These are phyloP conservation scores for Parietaria judaica DNA, from an alignment of 306 rosid species.

Conservation along the genomic window DNA sequence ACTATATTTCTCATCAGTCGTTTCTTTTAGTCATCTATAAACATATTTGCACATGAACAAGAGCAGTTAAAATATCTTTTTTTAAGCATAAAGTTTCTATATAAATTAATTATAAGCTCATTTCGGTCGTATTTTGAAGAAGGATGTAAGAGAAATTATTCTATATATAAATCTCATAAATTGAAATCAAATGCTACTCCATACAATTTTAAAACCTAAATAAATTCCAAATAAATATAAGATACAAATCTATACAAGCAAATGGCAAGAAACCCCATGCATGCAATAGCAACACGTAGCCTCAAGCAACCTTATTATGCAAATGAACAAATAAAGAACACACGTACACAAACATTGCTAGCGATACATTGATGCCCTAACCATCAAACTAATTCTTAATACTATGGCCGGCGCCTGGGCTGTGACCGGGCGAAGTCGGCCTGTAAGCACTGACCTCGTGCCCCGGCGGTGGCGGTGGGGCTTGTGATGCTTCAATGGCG, in stretches of 20 bases:
- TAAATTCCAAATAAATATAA: too few relatives aligned
- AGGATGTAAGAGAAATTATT: too few relatives aligned
- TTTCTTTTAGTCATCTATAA: too few relatives aligned
- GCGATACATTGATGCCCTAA: slow-evolving; percentile 17
- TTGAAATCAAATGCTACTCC: too few relatives aligned
- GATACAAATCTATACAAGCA: too few relatives aligned
- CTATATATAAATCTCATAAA: too few relatives aligned
- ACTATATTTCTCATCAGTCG: too few relatives aligned
- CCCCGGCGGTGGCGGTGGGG: slow-evolving; percentile 14
- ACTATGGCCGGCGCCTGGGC: slow-evolving; percentile 67
- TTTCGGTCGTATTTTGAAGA: too few relatives aligned
- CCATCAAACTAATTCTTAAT: slow-evolving; percentile 20
- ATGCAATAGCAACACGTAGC: neutral
- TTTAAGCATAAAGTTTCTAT: too few relatives aligned
- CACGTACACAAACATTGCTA: neutral
- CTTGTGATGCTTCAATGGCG: slow-evolving; percentile 11
- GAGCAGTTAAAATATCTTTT: too few relatives aligned
- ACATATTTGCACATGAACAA: too few relatives aligned
- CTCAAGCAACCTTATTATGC: neutral
- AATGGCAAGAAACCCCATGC: neutral
- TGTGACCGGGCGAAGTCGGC: slow-evolving; percentile 72
- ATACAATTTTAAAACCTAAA: neutral
- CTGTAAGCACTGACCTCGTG: slow-evolving; percentile 32
- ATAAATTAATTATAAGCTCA: too few relatives aligned
- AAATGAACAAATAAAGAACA: neutral